Base-by-base conservation (phyloP, 305 asterid species). In the Lippia alba region DNA sequence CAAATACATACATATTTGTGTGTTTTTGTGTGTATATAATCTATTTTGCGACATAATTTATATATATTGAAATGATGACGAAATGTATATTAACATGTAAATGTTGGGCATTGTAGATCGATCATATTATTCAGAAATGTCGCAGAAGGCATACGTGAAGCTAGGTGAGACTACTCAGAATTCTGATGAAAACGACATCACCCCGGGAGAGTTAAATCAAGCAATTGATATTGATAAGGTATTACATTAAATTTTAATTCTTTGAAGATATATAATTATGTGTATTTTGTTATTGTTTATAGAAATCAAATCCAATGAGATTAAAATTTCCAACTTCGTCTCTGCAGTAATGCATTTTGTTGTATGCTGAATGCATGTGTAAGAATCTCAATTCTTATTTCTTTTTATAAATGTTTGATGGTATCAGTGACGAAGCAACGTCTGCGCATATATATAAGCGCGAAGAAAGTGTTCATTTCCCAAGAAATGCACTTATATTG, bases 131-230 rank as follows among this genome's bases (percentile, higher is more conserved):
- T 71, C 70, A 75, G 55, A 78, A 54, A 87, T 87, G 96, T 85
- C 86, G 48, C 86, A 83, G 64, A 78, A 87, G 58, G 59, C 94
- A 18, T 92, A 92, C 64, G 96, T 92, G 66, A 86, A 86, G 79
- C 80, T 90, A 73, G 79, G 82, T 8, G 89, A 82, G 77, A 92
- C 88, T 20, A 92, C 88, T 20, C 94, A 86, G 51, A 80, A 53
- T 45, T 56, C 84, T 12, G 70, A 79, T 68, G 85, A 89, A 70
- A 79, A 81, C 57, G 41, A 36, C 1, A 82, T 92, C 75, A 88
- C 84, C 51, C 97, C 96, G 8, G 96, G 97, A 17, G 97, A 92
- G 76, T 86, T 92, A 40, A 92, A 92, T 45, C 89, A 90, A 69
- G 83, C 98, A 57, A 84, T 92, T 64, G 92, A 92, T 73, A 75